A percentile compares a stretch with the other conserved stretches of the same genome.
These are phyloP conservation scores for Tylopilus intermedius DNA, from an alignment of 768 basidiomycete genomes.

Conservation along the genomic window DNA sequence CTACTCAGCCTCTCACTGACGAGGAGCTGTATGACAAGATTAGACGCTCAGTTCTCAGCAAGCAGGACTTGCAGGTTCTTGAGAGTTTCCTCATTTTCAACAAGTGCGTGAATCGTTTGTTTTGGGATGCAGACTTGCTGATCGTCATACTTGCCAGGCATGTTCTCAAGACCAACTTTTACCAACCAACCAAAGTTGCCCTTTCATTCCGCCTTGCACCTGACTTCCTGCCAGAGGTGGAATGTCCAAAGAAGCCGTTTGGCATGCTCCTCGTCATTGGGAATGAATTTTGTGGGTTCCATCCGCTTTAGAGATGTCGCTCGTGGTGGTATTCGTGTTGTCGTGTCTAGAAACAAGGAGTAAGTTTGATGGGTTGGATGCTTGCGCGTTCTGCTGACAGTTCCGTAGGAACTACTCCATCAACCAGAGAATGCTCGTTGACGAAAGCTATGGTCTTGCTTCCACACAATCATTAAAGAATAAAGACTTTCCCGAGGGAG, in stretches of 20 bases:
- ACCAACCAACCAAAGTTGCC: slow-evolving; percentile 97
- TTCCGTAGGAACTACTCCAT: slow-evolving; percentile 81
- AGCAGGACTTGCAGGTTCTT: slow-evolving; percentile 90
- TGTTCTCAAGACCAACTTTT: slow-evolving; percentile 96
- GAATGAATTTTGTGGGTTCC: slow-evolving; percentile 92
- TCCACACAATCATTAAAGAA: slow-evolving; percentile 95
- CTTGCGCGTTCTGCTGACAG: neutral
- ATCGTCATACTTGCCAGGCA: slow-evolving; percentile 43
- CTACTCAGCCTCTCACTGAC: slow-evolving; percentile 77
- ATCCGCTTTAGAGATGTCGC: slow-evolving; percentile 97
- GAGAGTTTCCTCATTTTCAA: slow-evolving; percentile 96
- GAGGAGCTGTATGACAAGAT: slow-evolving; percentile 85
- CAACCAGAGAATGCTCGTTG: slow-evolving; percentile 92
- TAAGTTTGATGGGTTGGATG: slow-evolving; percentile 28
- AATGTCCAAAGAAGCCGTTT: slow-evolving; percentile 91
- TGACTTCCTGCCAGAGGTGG: slow-evolving; percentile 86
- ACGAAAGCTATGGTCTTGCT: slow-evolving; percentile 95
- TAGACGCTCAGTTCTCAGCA: slow-evolving; percentile 76
- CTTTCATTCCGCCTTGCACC: slow-evolving; percentile 93
- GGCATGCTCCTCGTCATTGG: slow-evolving; percentile 95
- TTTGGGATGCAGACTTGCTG: neutral
- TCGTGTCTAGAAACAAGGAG: slow-evolving; percentile 95
- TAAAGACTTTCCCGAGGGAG: slow-evolving; percentile 96
- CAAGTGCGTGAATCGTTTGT: slow-evolving; percentile 48
- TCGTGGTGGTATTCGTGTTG: slow-evolving; percentile 94